Evolutionary conservation across 805 yeast species (phyloP).

Genomic region (Lachancea waltii): DNA sequence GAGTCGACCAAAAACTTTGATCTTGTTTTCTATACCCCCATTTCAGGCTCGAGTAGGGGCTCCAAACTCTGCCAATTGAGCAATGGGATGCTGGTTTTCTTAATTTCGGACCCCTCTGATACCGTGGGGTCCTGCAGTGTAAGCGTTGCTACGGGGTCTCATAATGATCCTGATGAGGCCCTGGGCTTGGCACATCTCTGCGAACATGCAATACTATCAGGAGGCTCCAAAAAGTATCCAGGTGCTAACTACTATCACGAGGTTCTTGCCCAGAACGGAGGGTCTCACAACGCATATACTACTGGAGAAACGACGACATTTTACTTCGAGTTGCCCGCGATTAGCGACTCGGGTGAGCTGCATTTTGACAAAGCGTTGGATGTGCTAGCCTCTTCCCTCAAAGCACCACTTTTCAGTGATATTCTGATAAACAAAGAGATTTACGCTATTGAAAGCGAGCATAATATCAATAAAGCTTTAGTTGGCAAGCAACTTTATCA

Average conservation of each 20-base stretch:
- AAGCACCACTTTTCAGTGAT: constrained; percentile 43
- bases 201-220: constrained; percentile 59
- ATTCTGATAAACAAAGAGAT: constrained; percentile 44
- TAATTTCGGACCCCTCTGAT: constrained; percentile 70
- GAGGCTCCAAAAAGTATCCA: constrained; percentile 52
- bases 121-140: constrained; percentile 63
- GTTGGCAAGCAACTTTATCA: constrained; percentile 48
- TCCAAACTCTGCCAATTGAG: constrained; percentile 46
- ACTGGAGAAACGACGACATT: constrained; percentile 61
- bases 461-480: constrained; percentile 43
- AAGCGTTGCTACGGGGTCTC: constrained; percentile 75
- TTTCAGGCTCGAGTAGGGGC: constrained; percentile 33
- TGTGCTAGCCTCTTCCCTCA: constrained; percentile 47
- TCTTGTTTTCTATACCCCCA: constrained; percentile 31
- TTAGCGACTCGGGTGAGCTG: constrained; percentile 29
- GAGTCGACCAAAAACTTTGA: constrained; percentile 19
- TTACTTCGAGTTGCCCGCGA: constrained; percentile 53
- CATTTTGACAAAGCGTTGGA: constrained; percentile 41
- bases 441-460: constrained; percentile 61
- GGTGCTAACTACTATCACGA: constrained; percentile 41
- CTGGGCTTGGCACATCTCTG: constrained; percentile 88
- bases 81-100: constrained; percentile 61
- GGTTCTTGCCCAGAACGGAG: constrained; percentile 42
- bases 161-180: constrained; percentile 60
- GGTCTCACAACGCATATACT: constrained; percentile 60